Conservation (phyloP, 1,284 basidiomycete species). For the Gomphus sp. region DNA sequence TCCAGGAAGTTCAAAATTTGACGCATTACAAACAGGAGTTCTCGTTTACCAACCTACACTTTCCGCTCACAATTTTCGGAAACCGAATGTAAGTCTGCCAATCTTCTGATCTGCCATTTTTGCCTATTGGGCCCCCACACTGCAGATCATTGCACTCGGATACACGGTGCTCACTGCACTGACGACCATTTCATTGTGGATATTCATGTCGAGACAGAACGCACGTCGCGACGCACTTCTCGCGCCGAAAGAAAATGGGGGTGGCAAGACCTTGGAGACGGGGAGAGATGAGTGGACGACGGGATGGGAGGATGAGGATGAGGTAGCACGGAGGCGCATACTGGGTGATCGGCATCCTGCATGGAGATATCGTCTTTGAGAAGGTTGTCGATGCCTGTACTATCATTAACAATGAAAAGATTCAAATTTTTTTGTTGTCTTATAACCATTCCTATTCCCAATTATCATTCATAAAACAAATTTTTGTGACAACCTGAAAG, state of each 20-base stretch:
- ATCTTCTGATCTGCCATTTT: background rate
- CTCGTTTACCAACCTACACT: constrained; percentile 46
- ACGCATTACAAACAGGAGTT: constrained; percentile 23
- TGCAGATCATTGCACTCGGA: constrained; percentile 41
- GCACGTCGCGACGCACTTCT: constrained; percentile 27
- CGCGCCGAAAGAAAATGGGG: background rate
- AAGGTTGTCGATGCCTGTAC: background rate
- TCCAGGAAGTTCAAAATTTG: constrained; percentile 17
- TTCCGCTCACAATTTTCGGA: constrained; percentile 38
- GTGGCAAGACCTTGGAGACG: constrained; percentile 1
- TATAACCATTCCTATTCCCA: too few species aligned
- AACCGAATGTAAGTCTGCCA: constrained; percentile 30
- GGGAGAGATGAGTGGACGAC: constrained; percentile 7
- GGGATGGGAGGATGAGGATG: constrained; percentile 2
- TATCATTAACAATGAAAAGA: too few species aligned
- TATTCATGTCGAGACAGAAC: constrained; percentile 46
- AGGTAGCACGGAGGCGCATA: constrained; percentile 2
- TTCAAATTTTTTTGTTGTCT: too few species aligned
- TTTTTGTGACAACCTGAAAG: too few species aligned
- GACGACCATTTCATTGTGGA: constrained; percentile 39
- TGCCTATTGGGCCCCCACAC: background rate
- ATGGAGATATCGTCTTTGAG: constrained; percentile 7
- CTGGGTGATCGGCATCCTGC: constrained; percentile 9
- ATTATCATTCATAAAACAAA: too few species aligned
- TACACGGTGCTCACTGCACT: constrained; percentile 43